A percentile compares a stretch with the other conserved stretches of the same genome.
These are phyloP conservation scores for Lathyrus aphaca DNA, from an alignment of 306 rosid species.

Conservation along the genomic window DNA sequence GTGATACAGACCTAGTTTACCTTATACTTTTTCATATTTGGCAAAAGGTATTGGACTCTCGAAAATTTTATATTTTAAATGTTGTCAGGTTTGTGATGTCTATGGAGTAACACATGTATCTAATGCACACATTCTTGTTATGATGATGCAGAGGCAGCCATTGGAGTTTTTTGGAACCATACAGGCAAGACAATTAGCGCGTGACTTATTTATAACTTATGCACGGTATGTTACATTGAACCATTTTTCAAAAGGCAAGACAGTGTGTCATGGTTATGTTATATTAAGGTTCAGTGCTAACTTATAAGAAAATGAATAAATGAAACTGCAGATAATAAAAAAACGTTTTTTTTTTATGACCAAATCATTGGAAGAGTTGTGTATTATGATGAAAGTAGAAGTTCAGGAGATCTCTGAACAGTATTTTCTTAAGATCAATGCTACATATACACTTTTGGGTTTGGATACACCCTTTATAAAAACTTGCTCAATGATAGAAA, in stretches of 20 bases:
- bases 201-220: constrained; percentile 79
- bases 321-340: neutral
- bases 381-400: constrained; percentile 17
- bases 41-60: constrained; percentile 71
- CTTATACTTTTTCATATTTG: constrained; percentile 92
- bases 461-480: neutral
- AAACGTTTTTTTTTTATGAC: neutral
- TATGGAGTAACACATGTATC: constrained; percentile 22
- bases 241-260: constrained; percentile 34
- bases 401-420: constrained; percentile 7
- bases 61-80: constrained; percentile 27
- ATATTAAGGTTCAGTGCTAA: constrained; percentile 23
- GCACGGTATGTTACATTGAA: constrained; percentile 62
- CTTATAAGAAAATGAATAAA: constrained; percentile 32
- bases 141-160: constrained; percentile 74
- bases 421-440: neutral
- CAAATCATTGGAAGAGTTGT: constrained; percentile 14
- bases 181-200: constrained; percentile 73
- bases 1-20: constrained; percentile 96
- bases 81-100: constrained; percentile 23
- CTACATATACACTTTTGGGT: neutral
- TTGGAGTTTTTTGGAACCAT: constrained; percentile 83
- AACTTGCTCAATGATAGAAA: neutral
- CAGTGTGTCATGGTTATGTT: constrained; percentile 30
- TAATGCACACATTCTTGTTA: constrained; percentile 36